A percentile compares a stretch with the other conserved stretches of the same genome.
Conservation (phyloP, 2,329 filamentous ascomycete genomes). For the Neonectria magnoliae region DNA sequence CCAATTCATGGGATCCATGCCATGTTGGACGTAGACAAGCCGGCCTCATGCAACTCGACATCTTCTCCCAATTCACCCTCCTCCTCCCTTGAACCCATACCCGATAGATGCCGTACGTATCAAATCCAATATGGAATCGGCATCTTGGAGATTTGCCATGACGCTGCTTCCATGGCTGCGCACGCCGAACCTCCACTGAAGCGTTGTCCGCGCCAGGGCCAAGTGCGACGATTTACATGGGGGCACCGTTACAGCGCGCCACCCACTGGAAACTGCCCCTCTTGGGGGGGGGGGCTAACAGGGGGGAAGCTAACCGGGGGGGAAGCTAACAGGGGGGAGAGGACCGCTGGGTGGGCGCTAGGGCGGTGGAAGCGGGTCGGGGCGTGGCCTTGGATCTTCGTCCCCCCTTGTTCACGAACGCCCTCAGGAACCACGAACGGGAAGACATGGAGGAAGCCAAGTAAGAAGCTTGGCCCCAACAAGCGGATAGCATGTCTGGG, state of each 20-base stretch:
- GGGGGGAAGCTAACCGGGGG: constrained; percentile 1
- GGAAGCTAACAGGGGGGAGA: not conserved
- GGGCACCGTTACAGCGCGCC: not conserved
- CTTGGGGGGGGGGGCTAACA: not conserved
- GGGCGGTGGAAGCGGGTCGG: not conserved
- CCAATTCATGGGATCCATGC: not conserved
- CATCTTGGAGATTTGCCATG: not conserved
- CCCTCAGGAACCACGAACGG: not conserved
- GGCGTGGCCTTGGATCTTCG: not conserved
- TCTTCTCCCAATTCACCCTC: not conserved
- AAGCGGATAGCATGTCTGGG: not conserved
- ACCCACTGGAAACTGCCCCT: not conserved
- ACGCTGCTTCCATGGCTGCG: not conserved
- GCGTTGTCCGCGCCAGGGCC: not conserved
- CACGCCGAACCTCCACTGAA: not conserved
- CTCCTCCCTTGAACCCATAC: not conserved
- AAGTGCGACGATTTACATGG: not conserved
- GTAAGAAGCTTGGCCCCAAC: not conserved
- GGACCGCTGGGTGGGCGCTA: constrained; percentile 4
- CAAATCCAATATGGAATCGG: not conserved
- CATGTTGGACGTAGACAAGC: not conserved
- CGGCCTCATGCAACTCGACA: not conserved
- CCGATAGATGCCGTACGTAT: no score
- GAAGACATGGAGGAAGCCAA: not conserved
- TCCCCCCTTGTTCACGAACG: no score